Conservation (phyloP, 2,329 filamentous ascomycete genomes). For the Phialocephala subalpina region DNA sequence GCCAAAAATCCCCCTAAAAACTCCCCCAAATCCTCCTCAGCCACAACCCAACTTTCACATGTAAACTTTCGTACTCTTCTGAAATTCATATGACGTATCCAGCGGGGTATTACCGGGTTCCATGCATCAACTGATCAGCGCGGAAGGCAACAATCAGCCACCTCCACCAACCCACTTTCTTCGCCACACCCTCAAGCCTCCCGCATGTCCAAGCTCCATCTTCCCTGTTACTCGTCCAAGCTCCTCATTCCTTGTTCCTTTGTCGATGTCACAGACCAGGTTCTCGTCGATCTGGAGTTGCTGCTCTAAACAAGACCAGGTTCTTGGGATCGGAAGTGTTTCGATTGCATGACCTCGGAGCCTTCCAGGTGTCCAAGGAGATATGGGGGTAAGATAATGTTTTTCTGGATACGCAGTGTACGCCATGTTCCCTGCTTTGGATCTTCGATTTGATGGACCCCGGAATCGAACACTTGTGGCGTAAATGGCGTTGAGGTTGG, state of each 20-base stretch:
- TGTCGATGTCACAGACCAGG: background rate
- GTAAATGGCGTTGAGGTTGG: background rate
- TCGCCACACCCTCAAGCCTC: constrained; percentile 4
- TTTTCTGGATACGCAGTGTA: background rate
- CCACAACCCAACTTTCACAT: background rate
- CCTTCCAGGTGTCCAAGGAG: too few species aligned
- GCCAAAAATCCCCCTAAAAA: too few species aligned
- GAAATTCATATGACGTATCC: too few species aligned
- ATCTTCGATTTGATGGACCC: background rate
- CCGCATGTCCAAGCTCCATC: background rate
- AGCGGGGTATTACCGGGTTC: too few species aligned
- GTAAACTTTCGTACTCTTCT: too few species aligned
- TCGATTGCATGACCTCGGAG: background rate
- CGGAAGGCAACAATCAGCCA: background rate
- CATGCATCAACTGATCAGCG: background rate
- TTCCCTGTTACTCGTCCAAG: background rate
- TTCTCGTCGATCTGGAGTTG: background rate
- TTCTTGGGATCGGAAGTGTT: background rate
- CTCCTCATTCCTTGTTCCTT: background rate
- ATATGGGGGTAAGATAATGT: background rate
- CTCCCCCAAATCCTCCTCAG: background rate
- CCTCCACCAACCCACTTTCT: background rate
- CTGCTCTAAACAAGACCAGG: background rate
- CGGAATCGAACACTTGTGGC: background rate
- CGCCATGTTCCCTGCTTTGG: background rate